Evolutionary conservation across 2,329 filamentous ascomycete species (phyloP).

Genomic region (Phialemoniopsis sp.): DNA sequence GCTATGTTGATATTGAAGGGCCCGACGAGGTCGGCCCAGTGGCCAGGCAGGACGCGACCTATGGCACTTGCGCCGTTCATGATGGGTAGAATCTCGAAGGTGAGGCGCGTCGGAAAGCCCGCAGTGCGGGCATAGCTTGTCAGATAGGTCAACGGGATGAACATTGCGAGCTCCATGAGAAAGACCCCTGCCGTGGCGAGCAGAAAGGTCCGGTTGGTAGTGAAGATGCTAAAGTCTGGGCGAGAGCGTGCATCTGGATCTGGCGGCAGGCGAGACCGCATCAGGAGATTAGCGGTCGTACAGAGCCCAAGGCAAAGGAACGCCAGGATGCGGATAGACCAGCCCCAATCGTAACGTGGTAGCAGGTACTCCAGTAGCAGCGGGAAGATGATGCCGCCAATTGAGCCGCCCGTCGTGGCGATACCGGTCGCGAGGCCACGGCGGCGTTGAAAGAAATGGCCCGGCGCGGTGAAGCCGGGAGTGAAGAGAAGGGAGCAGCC

Average conservation of each 20-base stretch:
- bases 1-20: neutral
- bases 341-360: neutral
- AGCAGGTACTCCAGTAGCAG: neutral
- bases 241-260: neutral
- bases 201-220: neutral
- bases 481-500: constrained; percentile 64
- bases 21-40: neutral
- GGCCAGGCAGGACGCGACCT: neutral
- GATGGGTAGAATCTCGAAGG: neutral
- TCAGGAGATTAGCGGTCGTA: neutral
- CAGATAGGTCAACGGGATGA: neutral
- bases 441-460: constrained; percentile 59
- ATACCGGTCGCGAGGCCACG: constrained; percentile 64
- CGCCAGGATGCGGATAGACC: neutral
- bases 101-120: neutral
- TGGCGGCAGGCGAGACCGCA: neutral
- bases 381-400: constrained; percentile 54
- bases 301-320: neutral
- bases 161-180: neutral
- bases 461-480: constrained; percentile 58
- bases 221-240: neutral
- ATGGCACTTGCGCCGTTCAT: neutral
- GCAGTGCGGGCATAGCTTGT: neutral
- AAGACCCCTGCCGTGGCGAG: neutral
- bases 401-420: constrained; percentile 56